Conservation (phyloP, 179 eudicot genomes). For the Heliamphora pulchella region DNA sequence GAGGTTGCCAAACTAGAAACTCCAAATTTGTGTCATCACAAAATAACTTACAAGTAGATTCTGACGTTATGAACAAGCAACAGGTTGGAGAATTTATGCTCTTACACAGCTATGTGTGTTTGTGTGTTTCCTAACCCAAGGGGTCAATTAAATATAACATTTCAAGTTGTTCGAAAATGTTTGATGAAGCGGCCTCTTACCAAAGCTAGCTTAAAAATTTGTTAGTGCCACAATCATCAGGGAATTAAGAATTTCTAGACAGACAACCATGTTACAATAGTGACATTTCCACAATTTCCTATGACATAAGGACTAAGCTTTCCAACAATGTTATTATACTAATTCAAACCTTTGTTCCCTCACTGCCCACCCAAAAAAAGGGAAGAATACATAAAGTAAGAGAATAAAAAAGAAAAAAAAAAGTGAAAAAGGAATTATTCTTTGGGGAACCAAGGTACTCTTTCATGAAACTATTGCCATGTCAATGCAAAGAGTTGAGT, state of each 20-base stretch:
- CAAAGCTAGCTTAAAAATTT: neutral
- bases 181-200: neutral
- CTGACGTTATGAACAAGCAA: neutral
- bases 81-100: neutral
- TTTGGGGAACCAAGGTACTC: neutral
- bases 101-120: neutral
- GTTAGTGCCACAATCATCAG: neutral
- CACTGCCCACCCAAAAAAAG: neutral
- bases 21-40: neutral
- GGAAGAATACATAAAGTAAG: no score
- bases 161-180: neutral
- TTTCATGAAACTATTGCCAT: neutral
- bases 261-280: neutral
- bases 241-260: neutral
- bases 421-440: no score
- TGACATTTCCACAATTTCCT: neutral
- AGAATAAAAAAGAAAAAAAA: no score
- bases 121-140: neutral
- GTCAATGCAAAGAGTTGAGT: neutral
- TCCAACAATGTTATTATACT: neutral
- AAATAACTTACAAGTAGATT: neutral
- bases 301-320: neutral
- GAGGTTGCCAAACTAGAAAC: neutral
- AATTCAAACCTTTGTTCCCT: neutral
- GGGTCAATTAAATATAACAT: neutral